Evolutionary conservation across 352 stramenopile species (phyloP).

Genomic region (Globisporangium perplexum): DNA sequence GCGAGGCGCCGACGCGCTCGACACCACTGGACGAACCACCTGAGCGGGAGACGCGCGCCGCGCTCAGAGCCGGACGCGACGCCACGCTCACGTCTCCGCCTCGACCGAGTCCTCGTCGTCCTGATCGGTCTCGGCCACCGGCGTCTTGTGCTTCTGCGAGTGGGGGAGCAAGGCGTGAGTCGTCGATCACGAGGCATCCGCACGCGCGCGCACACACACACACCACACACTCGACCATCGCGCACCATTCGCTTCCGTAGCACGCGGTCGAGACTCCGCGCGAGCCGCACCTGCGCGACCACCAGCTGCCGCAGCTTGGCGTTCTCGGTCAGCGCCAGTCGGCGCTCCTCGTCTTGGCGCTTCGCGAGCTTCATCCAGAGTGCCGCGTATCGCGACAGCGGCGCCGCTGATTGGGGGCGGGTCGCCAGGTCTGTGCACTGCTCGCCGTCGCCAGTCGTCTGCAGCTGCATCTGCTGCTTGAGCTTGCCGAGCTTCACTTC

Average conservation of each 20-base stretch:
- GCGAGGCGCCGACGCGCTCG: no score
- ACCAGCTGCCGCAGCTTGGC: constrained; percentile 11
- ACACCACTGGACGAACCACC: no score
- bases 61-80: neutral
- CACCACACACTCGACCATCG: neutral
- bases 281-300: constrained; percentile 9
- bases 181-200: neutral
- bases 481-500: constrained; percentile 20
- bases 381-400: constrained; percentile 9
- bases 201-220: no score
- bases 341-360: constrained; percentile 12
- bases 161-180: neutral
- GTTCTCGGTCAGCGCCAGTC: constrained; percentile 6
- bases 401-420: constrained; percentile 4
- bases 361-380: constrained; percentile 16
- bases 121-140: neutral
- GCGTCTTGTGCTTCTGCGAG: constrained; percentile 2
- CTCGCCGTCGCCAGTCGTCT: neutral
- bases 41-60: no score
- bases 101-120: neutral
- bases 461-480: constrained; percentile 3
- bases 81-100: neutral
- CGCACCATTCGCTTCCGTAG: constrained; percentile 15
- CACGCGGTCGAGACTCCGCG: constrained; percentile 11
- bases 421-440: constrained; percentile 1